Percentiles rank a stretch among this genome's conserved stretches.
phyloP scores from a whole-genome alignment of 1,284 basidiomycete genomes.

The Pterulicium gracile region DNA sequence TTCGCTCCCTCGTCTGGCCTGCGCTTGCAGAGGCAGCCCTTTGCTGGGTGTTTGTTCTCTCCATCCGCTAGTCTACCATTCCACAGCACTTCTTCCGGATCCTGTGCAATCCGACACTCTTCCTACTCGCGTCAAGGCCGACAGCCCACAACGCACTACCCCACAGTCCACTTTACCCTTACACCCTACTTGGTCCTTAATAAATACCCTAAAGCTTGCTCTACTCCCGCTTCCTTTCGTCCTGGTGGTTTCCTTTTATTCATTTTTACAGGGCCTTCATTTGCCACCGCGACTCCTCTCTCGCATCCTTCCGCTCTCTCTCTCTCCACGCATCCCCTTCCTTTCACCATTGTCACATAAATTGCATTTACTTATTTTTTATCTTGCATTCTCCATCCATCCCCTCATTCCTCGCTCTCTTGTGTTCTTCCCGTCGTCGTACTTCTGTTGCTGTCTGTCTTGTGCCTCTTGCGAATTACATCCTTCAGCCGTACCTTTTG shows the following conservation, averaged over 20 bases:
- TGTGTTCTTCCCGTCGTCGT: neutral
- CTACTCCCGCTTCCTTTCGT: constrained; percentile 10
- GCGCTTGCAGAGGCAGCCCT: neutral
- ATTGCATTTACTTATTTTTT: constrained; percentile 15
- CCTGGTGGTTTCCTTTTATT: constrained; percentile 33
- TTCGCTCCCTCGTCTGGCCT: neutral
- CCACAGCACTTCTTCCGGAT: neutral
- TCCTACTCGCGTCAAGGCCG: neutral
- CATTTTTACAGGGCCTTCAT: constrained; percentile 28
- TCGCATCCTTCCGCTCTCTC: constrained; percentile 21
- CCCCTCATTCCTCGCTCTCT: constrained; percentile 10
- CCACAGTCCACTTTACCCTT: constrained; percentile 15
- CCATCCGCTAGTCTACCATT: neutral
- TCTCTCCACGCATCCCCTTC: constrained; percentile 23
- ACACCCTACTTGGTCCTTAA: constrained; percentile 1
- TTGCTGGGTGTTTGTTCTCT: neutral
- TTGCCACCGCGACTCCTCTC: constrained; percentile 28
- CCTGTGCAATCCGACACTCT: neutral
- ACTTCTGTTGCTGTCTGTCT: neutral
- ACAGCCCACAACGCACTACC: neutral
- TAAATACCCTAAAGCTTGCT: neutral
- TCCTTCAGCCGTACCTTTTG: no score
- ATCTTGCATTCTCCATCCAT: constrained; percentile 10
- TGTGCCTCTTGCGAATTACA: constrained; percentile 1
- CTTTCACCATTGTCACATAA: constrained; percentile 23